Evolutionary conservation across 495 filamentous ascomycete genomes (phyloP), one percentile per base, ranked within the genome.

Genomic region (Neurospora sp.): DNA sequence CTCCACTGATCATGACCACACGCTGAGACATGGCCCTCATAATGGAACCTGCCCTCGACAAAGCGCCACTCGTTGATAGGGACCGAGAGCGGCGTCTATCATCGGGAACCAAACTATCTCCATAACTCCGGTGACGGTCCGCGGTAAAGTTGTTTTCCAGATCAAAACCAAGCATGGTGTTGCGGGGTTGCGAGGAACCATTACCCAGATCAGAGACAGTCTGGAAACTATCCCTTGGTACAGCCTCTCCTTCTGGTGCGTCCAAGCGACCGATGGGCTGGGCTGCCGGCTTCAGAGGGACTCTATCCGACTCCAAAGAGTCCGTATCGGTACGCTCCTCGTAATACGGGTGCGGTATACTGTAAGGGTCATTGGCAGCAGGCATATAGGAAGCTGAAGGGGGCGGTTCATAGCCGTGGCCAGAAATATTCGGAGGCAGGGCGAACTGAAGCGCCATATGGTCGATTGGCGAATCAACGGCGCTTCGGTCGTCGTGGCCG

Each of bases 1-100:
- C 89, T 78, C 96, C 97, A 83, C 95, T 97, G 73, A 99, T 85
- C 79, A 97, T 98, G 78, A 98, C 96, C 72, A 99, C 94, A 81
- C 96, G 94, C 82, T 97, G 94, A 24, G 96, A 98, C 90, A 98
- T 96, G 76, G 94, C 94, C 76, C 94, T 92, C 82, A 99, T 91
- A 78, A 98, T 96, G 5, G 94, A 96, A 39, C 94, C 92, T 71
- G 96, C 93, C 76, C 93, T 86, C 28, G 88, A 87, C 71, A 97
- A 81, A 42, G 93, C 90, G 54, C 91, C 88, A 70, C 86, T 86
- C 13, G 89, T 88, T 10, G 88, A 83, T 36, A 85, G 79, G 37
- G 84, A 82, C 62, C 87, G 83, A 5, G 94, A 97, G 73, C 85
- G 77, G 39, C 81, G 81, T 43, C 79, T 77, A 37, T 85, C 84